Base-by-base conservation (phyloP, 805 yeast genomes). In the Kluyveromyces nonfermentans region DNA sequence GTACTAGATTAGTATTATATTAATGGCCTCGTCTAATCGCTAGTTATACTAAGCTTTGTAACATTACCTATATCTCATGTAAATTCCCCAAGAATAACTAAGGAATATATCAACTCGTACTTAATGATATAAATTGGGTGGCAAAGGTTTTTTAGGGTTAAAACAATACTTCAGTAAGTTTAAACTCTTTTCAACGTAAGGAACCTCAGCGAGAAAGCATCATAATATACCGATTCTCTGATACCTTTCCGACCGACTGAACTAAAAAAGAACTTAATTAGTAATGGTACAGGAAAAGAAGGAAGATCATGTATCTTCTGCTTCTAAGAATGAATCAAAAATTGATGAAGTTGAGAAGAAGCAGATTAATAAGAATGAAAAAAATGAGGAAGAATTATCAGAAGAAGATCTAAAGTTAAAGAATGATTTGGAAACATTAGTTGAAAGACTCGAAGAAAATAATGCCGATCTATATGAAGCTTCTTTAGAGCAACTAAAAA, bases 321-420 rank as follows among this genome's bases (percentile, higher is more conserved):
- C 37, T 17, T 32, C 38, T 28, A 40, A 31, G 37, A 38, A 41
- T 20, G 45, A 46, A 22, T 43, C 46, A 37, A 42, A 43, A 31
- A 38, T 49, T 37, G 19, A 37, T 16, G 48, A 46, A 31, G 53
- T 25, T 25, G n/a, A 49, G 10, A 51, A 48, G 33, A 61, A 57
- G 46, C 55, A 54, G 43, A 54, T 60, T 49, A 46, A 50, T 45
- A 59, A 60, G 51, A 55, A 56, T 38, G 60, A 58, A 43, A 54
- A 57, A 33, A 68, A 66, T 31, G 94, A 82, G 56, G 96, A 88
- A 60, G 96, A 88, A 60, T 74, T 93, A 47, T 82, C 88, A 22
- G 97, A 89, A 64, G 97, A 90, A 63, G 98, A 93, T 65, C 82
- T 78, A 53, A 85, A 82, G 60, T 74, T 93, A 53, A 89, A 93